A percentile compares a stretch with the other conserved stretches of the same genome.
Conservation (phyloP, 73 alveolate species). For the Paraurostyla sp. region DNA sequence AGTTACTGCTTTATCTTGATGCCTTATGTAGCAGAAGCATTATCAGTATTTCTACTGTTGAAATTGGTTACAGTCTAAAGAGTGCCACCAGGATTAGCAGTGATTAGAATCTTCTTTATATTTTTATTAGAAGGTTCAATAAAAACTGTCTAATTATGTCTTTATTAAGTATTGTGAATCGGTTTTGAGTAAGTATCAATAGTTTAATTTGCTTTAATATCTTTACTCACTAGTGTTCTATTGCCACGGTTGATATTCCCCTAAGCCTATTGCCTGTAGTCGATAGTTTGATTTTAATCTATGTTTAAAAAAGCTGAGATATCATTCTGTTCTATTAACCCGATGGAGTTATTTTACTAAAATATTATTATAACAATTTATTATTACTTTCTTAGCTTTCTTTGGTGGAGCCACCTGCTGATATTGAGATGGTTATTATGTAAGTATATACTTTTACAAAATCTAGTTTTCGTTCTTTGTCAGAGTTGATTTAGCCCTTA, state of each 20-base stretch:
- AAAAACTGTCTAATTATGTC: conserved; percentile 10
- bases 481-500: conserved; percentile 31
- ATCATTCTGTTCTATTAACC: neutral
- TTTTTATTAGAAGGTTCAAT: neutral
- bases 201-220: neutral
- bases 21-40: neutral
- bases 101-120: neutral
- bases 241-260: neutral
- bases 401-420: neutral
- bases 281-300: neutral
- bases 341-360: conserved; percentile 13
- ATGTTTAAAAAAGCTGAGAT: neutral
- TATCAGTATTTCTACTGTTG: no score
- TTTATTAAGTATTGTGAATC: neutral
- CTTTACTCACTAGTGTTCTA: conserved; percentile 14
- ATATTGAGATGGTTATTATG: neutral
- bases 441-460: neutral
- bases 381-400: neutral
- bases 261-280: neutral
- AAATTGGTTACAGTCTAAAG: conserved; percentile 1
- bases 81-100: neutral
- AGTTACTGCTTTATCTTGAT: neutral
- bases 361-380: neutral
- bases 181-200: neutral
- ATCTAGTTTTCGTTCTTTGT: conserved; percentile 7